Evolutionary conservation across 23 red algal genomes (phyloP), one percentile per base, ranked within the genome.

Genomic region (Gracilaria vermiculophylla): DNA sequence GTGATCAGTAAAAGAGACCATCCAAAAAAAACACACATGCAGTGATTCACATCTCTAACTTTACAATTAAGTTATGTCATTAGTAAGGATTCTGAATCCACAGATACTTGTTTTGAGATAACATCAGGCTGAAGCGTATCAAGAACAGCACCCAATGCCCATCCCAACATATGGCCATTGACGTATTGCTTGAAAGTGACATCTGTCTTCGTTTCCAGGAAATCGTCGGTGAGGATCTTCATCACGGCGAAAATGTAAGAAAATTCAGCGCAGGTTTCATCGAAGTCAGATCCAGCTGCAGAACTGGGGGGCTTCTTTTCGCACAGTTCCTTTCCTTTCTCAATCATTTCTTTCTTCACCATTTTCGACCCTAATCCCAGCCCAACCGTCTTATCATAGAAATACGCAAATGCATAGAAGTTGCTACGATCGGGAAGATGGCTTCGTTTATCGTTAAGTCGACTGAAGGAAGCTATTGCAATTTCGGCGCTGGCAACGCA

Each of bases 341-440:
- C 62, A 7, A 67, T 41, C 53, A 95, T 44, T 53, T 95, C 86
- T 32, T 42, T 53, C 57, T 84, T 82, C 67, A 77, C 56, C 13
- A 86, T 28, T 23, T 67, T 73, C 41, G 53, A 62, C 17, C 39
- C 29, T n/a, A 95, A 77, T 6, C 94, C 94, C 17, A 95, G 35
- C 19, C 58, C 28, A 9, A 86, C 84, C 11, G 78, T 90, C 42
- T 78, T 70, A 27, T 95, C 94, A 67, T 86, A 95, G 51, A 95
- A 89, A 86, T 91, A 95, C 13, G 94, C 94, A 74, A 95, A 95
- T 28, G 94, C 94, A 76, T 67, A 80, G 52, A 81, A 80, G 40
- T 42, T 53, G 31, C 36, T 78, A 12, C 62, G 27, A 9, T 72
- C 48, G 29, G 87, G 75, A 47, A 91, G 87, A 36, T 87, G 52